Base-by-base conservation (phyloP, 257 asterid species). In the Verbascum thapsus region DNA sequence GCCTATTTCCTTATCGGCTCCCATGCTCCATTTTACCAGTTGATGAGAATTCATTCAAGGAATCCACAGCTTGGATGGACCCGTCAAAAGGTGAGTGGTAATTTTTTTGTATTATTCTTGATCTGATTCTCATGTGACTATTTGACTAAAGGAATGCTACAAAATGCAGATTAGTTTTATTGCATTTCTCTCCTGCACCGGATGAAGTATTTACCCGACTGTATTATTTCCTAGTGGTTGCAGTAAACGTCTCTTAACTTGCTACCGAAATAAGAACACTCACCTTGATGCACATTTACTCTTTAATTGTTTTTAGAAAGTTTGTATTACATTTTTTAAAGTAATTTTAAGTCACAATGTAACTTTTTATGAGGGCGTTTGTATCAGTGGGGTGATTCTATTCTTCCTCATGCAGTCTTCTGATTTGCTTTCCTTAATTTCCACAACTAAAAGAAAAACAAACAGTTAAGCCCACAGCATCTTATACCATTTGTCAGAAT, bases 41-140 rank as follows among this genome's bases (percentile, higher is more conserved):
- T 91, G 60, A 67, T 88, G 72, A 85, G 96, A 78, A 83, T 88
- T 72, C 96, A 88, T 78, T 81, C 88, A 67, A 87, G 96, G 74
- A 86, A 76, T 82, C 53, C 85, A 44, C 88, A 77, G 73, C 58
- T 80, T 52, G 81, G 88, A 47, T 91, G 98, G 96, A 88, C 98
- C 66, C 96, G 98, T 44, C 98, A 91, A 72, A 91, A 91, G 85
- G 98, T 86, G 80, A 71, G 83, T 48, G 15, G 43, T 65, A 40
- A 58, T 23, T 42, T 8, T 37, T 54, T 45, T 53, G 23, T 37
- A 34, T 32, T 35, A 42, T 44, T 57, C 48, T 61, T 67, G 42
- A 53, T 51, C 35, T 58, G 68, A 45, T 62, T 48, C 22, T 16
- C 23, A n/a, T 49, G 65, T 19, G 59, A 63, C 41, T 40, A 11